Evolutionary conservation across 371 early-diverging fungal genomes (phyloP), one percentile per base, ranked within the genome.

Genomic region (Umbelopsis sp.): DNA sequence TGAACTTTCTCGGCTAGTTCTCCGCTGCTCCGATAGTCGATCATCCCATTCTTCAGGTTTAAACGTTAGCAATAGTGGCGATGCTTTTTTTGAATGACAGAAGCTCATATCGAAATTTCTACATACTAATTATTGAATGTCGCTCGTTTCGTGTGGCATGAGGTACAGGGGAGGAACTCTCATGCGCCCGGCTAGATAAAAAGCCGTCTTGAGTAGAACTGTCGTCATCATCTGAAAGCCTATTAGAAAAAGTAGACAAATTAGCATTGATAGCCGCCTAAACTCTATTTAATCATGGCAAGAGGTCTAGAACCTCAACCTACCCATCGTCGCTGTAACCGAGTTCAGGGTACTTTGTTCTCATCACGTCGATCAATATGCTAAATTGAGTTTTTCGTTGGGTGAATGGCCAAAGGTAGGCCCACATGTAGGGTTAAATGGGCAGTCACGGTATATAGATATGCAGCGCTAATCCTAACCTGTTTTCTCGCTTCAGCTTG

Each of bases 401-500:
- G 41, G 41, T 41, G 22, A 18, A 48, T 20, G 22, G 38, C n/a
- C 63, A 37, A 37, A 44, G 50, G 44, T 1, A 16, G 29, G 44
- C 63, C 4, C 22, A n/a, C 16, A 14, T 44, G 38, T 20, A 14
- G 45, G 48, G 48, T 48, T 48, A 48, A 48, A 48, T 64, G 65
- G 10, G 25, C 65, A 64, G 65, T 46, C 44, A 48, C 46, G 48
- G 44, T 44, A 20, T 44, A 22, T 20, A 10, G 45, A 29, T 64
- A 41, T 41, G 37, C 48, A 29, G 12, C 35, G 20, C 41, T 10
- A 41, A 41, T 32, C 29, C 65, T 8, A 50, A 65, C 65, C 51
- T 65, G 65, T 65, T 65, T 65, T 65, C 65, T 48, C 51, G 65
- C 65, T 50, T 65, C 44, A 65, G 44, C 24, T 51, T 48, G 20